Conservation (phyloP, 192 early-diverging fungal genomes). For the Coemansia sp. region DNA sequence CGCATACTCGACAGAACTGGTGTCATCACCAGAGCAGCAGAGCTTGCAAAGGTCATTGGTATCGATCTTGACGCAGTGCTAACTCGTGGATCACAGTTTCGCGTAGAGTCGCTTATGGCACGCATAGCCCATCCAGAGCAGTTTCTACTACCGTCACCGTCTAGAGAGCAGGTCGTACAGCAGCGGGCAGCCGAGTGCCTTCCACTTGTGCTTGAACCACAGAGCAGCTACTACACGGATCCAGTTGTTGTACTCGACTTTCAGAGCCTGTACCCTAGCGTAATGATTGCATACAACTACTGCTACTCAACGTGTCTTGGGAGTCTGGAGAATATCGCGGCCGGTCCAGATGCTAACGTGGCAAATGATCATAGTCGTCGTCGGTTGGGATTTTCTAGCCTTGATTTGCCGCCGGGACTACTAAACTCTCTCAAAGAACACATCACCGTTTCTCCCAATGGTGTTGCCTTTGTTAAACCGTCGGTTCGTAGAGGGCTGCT, state of each 20-base stretch:
- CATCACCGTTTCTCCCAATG: conserved; percentile 77
- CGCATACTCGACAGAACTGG: conserved; percentile 71
- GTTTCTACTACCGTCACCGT: conserved; percentile 75
- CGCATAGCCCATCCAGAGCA: conserved; percentile 75
- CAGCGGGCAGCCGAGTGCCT: conserved; percentile 79
- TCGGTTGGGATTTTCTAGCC: conserved; percentile 64
- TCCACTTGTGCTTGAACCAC: conserved; percentile 88
- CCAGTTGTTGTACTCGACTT: conserved; percentile 91
- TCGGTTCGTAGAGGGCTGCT: conserved; percentile 77
- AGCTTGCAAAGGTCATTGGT: conserved; percentile 89
- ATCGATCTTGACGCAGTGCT: conserved; percentile 86
- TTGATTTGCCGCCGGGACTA: conserved; percentile 61
- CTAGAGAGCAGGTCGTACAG: conserved; percentile 66
- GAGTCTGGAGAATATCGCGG: conserved; percentile 17
- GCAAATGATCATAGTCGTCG: conserved; percentile 5
- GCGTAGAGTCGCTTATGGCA: conserved; percentile 78
- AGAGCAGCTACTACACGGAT: conserved; percentile 75
- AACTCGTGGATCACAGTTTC: conserved; percentile 87
- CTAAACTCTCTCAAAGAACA: conserved; percentile 66
- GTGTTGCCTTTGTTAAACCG: conserved; percentile 80
- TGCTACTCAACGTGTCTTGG: conserved; percentile 93
- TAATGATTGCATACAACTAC: conserved; percentile 97
- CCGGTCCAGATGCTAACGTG: conserved; percentile 9
- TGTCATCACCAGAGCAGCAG: conserved; percentile 67
- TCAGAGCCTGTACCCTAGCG: conserved; percentile 89